phyloP scores from a whole-genome alignment of 2,329 filamentous ascomycete genomes.

The Septoria petroselini region DNA sequence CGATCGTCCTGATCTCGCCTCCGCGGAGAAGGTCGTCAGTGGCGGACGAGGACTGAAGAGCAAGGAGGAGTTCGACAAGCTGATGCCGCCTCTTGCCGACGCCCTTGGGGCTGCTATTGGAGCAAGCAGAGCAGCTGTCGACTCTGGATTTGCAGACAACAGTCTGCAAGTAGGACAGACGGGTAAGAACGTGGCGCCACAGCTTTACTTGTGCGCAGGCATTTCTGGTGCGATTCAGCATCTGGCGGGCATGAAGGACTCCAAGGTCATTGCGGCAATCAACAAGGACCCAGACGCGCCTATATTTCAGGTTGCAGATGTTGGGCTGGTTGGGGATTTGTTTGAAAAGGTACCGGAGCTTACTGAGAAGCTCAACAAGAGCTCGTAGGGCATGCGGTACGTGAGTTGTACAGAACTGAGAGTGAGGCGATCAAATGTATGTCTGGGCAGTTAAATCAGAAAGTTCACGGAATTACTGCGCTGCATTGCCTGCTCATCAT shows the following conservation, averaged over 20 bases:
- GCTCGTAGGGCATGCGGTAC: conserved; percentile 14
- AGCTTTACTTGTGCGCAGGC: conserved; percentile 91
- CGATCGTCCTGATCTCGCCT: conserved; percentile 87
- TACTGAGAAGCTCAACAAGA: conserved; percentile 89
- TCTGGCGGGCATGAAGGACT: conserved; percentile 98
- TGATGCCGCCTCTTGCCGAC: conserved; percentile 91
- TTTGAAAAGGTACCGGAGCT: conserved; percentile 95
- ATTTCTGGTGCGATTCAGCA: conserved; percentile 98
- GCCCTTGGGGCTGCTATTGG: conserved; percentile 92
- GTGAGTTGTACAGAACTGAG: neutral
- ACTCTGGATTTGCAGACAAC: conserved; percentile 97
- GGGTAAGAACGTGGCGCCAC: conserved; percentile 94
- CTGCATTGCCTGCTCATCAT: too few species aligned
- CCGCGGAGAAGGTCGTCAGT: conserved; percentile 85
- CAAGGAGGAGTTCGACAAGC: conserved; percentile 91
- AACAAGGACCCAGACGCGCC: conserved; percentile 97
- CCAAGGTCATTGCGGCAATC: conserved; percentile 97
- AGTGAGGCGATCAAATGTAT: conserved; percentile 3
- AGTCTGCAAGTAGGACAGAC: conserved; percentile 97
- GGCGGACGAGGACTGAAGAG: conserved; percentile 94
- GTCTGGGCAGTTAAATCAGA: neutral
- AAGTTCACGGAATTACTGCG: too few species aligned
- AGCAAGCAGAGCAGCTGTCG: conserved; percentile 89
- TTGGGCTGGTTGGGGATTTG: conserved; percentile 89
- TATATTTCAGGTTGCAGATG: conserved; percentile 97